Evolutionary conservation across 2,329 filamentous ascomycete genomes (phyloP).

Genomic region (Colletotrichum chlorophyti): DNA sequence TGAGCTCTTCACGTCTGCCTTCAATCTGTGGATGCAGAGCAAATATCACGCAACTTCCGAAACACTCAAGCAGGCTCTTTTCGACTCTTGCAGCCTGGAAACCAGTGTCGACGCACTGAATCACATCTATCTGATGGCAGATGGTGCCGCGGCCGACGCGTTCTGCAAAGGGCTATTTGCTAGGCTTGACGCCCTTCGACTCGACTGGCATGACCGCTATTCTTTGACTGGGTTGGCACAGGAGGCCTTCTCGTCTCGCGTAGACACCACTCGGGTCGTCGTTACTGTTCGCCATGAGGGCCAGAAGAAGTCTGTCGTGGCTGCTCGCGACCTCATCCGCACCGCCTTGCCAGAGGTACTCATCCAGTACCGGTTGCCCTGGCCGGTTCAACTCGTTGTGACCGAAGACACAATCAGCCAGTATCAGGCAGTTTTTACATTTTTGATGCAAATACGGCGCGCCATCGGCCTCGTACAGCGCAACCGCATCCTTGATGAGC

Average conservation of each 20-base stretch:
- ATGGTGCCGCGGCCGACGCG: slow-evolving; percentile 71
- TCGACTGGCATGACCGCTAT: slow-evolving; percentile 81
- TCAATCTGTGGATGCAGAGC: slow-evolving; percentile 78
- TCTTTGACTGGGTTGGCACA: slow-evolving; percentile 80
- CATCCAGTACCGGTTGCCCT: slow-evolving; percentile 72
- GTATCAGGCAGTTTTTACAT: slow-evolving; percentile 77
- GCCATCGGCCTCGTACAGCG: slow-evolving; percentile 72
- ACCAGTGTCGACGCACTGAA: slow-evolving; percentile 71
- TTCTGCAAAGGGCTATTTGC: slow-evolving; percentile 77
- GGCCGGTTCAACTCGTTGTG: slow-evolving; percentile 76
- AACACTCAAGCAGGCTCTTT: slow-evolving; percentile 70
- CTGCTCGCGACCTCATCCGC: slow-evolving; percentile 37
- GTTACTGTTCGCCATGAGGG: slow-evolving; percentile 56
- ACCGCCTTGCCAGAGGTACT: slow-evolving; percentile 67
- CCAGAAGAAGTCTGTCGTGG: slow-evolving; percentile 49
- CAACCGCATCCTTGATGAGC: slow-evolving; percentile 51
- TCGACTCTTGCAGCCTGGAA: slow-evolving; percentile 72
- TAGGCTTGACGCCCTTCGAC: slow-evolving; percentile 68
- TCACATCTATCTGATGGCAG: slow-evolving; percentile 76
- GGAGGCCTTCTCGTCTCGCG: slow-evolving; percentile 66
- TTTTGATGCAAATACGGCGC: slow-evolving; percentile 80
- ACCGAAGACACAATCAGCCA: slow-evolving; percentile 66
- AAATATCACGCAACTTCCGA: slow-evolving; percentile 75
- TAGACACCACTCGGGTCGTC: slow-evolving; percentile 69
- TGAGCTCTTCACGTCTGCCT: slow-evolving; percentile 74